Percentiles rank a stretch among this genome's conserved stretches.
Conservation (phyloP, 495 filamentous ascomycete genomes). For the Bacidia rubella region DNA sequence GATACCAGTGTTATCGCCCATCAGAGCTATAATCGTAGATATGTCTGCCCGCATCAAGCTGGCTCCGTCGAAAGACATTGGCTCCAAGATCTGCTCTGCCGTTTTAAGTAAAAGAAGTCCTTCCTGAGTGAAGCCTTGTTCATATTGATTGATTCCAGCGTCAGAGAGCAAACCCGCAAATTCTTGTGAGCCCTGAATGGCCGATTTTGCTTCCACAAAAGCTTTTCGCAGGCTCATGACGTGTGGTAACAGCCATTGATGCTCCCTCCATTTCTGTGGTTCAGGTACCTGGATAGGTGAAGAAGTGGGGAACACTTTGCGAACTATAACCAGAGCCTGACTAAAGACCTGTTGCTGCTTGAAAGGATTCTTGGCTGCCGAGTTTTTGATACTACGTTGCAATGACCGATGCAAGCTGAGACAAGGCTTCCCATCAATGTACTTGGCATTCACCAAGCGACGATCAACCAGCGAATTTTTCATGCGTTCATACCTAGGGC, state of each 20-base stretch:
- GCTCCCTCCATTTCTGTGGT: constrained; percentile 4
- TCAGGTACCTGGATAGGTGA: constrained; percentile 14
- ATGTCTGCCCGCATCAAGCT: constrained; percentile 17
- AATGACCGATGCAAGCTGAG: constrained; percentile 9
- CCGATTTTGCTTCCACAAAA: neutral
- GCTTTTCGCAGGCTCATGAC: constrained; percentile 2
- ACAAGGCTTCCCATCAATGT: constrained; percentile 7
- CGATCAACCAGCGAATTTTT: neutral
- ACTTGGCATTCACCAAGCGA: constrained; percentile 1
- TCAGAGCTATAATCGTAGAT: constrained; percentile 14
- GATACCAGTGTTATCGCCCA: constrained; percentile 15
- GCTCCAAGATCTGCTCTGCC: constrained; percentile 12
- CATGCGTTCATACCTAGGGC: neutral
- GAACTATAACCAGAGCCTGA: constrained; percentile 10
- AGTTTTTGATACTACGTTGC: constrained; percentile 3
- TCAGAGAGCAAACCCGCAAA: constrained; percentile 21
- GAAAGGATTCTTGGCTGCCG: neutral
- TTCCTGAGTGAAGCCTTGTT: constrained; percentile 10
- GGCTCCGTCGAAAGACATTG: neutral
- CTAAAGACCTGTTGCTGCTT: constrained; percentile 11
- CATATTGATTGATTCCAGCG: constrained; percentile 19
- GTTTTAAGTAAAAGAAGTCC: constrained; percentile 16
- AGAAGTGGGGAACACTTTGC: constrained; percentile 9
- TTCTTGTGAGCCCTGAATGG: constrained; percentile 5
- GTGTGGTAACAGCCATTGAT: constrained; percentile 3